These are phyloP conservation scores for Petunia hybrid DNA, from an alignment of 305 asterid genomes.

Conservation along the genomic window DNA sequence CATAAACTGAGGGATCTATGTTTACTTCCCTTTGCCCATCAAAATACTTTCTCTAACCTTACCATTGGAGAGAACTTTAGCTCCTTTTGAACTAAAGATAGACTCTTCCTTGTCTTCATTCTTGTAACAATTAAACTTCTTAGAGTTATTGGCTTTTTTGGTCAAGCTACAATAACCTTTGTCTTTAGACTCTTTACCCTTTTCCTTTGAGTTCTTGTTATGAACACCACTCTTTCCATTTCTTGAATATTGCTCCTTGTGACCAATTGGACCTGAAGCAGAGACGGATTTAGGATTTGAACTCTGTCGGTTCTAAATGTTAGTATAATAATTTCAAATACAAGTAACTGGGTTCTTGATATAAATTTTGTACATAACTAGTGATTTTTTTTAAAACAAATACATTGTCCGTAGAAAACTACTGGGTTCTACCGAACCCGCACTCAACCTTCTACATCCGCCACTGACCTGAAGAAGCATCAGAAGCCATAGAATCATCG, in stretches of 20 bases:
- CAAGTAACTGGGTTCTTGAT: too few relatives aligned
- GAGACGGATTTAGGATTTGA: neutral
- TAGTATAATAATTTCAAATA: too few relatives aligned
- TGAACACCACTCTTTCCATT: constrained; percentile 3
- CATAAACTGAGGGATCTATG: too few relatives aligned
- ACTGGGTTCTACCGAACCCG: too few relatives aligned
- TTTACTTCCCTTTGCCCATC: constrained; percentile 22
- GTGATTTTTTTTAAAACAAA: too few relatives aligned
- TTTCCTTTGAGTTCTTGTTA: neutral
- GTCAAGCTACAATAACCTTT: neutral
- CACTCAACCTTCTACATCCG: too few relatives aligned
- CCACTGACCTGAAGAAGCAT: constrained; percentile 36
- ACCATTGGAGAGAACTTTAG: neutral
- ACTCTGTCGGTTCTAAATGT: too few relatives aligned
- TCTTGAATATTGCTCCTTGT: neutral
- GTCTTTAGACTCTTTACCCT: neutral
- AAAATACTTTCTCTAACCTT: constrained; percentile 10
- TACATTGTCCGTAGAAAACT: too few relatives aligned
- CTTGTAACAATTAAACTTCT: constrained; percentile 1
- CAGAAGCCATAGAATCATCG: constrained; percentile 40
- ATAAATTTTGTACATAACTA: too few relatives aligned
- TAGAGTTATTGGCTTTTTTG: neutral
- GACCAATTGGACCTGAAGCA: constrained; percentile 34
- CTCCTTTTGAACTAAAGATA: neutral
- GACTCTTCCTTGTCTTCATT: constrained; percentile 15